Base-by-base conservation (phyloP, 2,329 filamentous ascomycete species). In the Knufia petricola region DNA sequence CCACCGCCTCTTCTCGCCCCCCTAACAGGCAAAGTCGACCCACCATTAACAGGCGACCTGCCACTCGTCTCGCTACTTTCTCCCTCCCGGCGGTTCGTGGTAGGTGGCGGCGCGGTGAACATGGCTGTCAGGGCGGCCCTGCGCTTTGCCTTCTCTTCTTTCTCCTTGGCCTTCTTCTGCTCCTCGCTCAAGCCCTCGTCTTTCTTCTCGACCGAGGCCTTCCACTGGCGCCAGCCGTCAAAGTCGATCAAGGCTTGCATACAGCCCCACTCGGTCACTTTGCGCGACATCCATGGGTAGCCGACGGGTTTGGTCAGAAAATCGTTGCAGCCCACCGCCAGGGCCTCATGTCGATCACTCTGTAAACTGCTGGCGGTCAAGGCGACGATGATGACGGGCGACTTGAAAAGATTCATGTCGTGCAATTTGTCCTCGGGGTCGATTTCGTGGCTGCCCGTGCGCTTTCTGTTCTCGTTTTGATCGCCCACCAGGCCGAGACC, bases 241-340 rank as follows among this genome's bases (percentile, higher is more conserved):
- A 92, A 96, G 70, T 98, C 92, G 61, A 98, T 96, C 20, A 98
- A 76, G 8, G 92, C 92, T 71, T 96, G 92, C 92, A 98, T 98
- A 71, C 92, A 96, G 49, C 92, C 92, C 92, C 92, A 98, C 73
- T 98, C 92, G 69, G 94, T 95, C 58, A 96, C 89, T 66, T 98
- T 98, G 50, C 90, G 81, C 65, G 95, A 87, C 21, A 98, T 78
- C 89, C 90, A 98, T 51, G 94, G 85, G 63, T 95, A 95, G 64
- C 94, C 94, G 58, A 98, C 90, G 17, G 92, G 92, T 87, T 95
- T 95, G 53, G 92, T 96, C 64, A 98, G 73, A 67, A 96, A 98
- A 67, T 98, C 92, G 64, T 98, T 98, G 66, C 92, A 96, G 3
- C 92, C 92, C 32, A 90, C 92, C 23, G 90, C 90, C 59, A 96